A percentile compares a stretch with the other conserved stretches of the same genome.
phyloP scores from a whole-genome alignment of 1,284 basidiomycete genomes.

The Austroboletus novae-zelandiae region DNA sequence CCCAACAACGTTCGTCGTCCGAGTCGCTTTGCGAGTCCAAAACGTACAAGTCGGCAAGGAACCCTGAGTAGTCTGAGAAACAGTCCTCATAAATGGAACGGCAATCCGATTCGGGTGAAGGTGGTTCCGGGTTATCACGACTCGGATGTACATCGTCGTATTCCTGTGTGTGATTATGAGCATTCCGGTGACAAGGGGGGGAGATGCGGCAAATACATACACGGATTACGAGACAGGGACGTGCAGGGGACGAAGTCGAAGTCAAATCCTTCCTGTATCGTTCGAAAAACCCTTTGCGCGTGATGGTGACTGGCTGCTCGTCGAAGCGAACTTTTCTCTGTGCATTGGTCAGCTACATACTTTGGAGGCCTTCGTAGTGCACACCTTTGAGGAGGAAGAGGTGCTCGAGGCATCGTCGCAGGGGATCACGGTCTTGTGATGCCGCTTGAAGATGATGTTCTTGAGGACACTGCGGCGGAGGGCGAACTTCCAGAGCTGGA shows the following conservation, averaged over 20 bases:
- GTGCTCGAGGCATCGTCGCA: slow-evolving; percentile 7
- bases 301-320: slow-evolving; percentile 26
- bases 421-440: slow-evolving; percentile 5
- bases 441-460: slow-evolving; percentile 2
- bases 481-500: slow-evolving; percentile 22
- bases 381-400: slow-evolving; percentile 21
- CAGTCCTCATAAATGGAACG: slow-evolving; percentile 32
- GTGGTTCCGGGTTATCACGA: not conserved
- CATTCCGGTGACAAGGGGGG: not conserved
- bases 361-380: not conserved
- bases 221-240: slow-evolving; percentile 29
- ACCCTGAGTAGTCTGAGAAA: slow-evolving; percentile 17
- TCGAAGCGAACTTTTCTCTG: slow-evolving; percentile 29
- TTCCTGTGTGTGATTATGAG: slow-evolving; percentile 12
- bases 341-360: slow-evolving; percentile 10
- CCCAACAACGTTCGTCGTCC: not conserved
- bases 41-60: slow-evolving; percentile 19
- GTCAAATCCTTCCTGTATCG: slow-evolving; percentile 9
- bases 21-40: slow-evolving; percentile 8
- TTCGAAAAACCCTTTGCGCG: slow-evolving; percentile 21
- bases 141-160: not conserved
- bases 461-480: slow-evolving; percentile 3
- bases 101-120: slow-evolving; percentile 12
- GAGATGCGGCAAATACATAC: slow-evolving; percentile 12
- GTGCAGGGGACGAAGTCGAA: slow-evolving; percentile 15